Percentiles rank a stretch among this genome's conserved stretches.
These are phyloP conservation scores for Mortierella sp. DNA, from an alignment of 371 early-diverging fungal genomes.

Conservation along the genomic window DNA sequence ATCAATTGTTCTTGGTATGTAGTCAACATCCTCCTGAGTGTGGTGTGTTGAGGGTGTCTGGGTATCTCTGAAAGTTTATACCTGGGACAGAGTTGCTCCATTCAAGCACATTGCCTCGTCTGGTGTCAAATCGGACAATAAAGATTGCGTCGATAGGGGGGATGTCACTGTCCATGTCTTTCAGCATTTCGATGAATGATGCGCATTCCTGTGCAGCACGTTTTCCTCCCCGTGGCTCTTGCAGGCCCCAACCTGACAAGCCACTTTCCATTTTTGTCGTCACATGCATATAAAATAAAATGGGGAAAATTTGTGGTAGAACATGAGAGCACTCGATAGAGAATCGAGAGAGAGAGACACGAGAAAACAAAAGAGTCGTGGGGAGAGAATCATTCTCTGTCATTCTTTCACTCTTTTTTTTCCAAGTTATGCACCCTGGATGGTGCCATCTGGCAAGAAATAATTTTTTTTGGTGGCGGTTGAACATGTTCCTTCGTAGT, in stretches of 20 bases:
- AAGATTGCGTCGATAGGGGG: slow-evolving; percentile 65
- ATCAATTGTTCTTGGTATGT: neutral
- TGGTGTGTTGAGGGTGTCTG: too few relatives aligned
- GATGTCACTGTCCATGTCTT: slow-evolving; percentile 24
- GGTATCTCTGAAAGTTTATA: neutral
- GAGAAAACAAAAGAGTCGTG: neutral
- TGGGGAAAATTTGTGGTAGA: neutral
- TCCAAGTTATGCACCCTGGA: too few relatives aligned
- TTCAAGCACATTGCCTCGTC: slow-evolving; percentile 68
- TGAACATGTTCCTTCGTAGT: neutral
- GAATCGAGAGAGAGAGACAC: neutral
- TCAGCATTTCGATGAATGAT: neutral
- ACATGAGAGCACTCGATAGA: too few relatives aligned
- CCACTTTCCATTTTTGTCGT: neutral
- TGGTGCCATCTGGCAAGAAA: too few relatives aligned
- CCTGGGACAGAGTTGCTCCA: slow-evolving; percentile 58
- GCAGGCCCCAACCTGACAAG: neutral
- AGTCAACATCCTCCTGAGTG: too few relatives aligned
- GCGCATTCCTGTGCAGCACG: neutral
- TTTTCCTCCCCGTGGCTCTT: slow-evolving; percentile 2
- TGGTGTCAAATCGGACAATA: slow-evolving; percentile 68
- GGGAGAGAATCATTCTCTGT: too few relatives aligned
- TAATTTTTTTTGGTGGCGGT: too few relatives aligned
- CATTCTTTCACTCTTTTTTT: too few relatives aligned
- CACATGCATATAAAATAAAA: neutral